Evolutionary conservation across 163 green algal species (phyloP), one percentile per base, ranked within the genome.

Genomic region (Chlorella variabilis): DNA sequence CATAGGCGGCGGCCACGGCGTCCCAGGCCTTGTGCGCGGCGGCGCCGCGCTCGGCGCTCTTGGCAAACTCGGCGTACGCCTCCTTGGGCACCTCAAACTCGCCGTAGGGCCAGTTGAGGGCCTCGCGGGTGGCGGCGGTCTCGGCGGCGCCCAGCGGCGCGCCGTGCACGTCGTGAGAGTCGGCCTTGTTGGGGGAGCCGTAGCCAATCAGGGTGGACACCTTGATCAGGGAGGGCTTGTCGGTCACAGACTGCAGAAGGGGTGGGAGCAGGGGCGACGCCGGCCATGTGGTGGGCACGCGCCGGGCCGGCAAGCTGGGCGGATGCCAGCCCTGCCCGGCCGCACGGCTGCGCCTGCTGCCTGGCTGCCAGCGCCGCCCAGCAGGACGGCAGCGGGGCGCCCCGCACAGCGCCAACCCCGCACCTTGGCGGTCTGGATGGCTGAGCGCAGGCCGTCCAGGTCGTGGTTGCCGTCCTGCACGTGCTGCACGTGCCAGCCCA

Each of bases 171-270:
- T 97, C 96, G 85, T 99, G 95, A 7, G 93, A 93, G 94, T 99
- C 93, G 59, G 95, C 95, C 95, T 99, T 99, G 94, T 99, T 99
- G 84, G 97, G 97, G 2, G 96, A 99, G 77, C 97, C 97, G 85
- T 98, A 99, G 78, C 97, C 97, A 84, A 99, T 99, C 81, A 98
- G 93, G 76, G 97, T 99, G 82, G 94, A 96, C 69, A 97, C 94
- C 91, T 98, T 99, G 92, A 99, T 98, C 49, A 99, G 84, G 49
- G 93, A 97, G 61, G 97, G 97, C 92, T 98, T 98, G 93, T 98
- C 96, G 34, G 93, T 98, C 36, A 98, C 96, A 15, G 78, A 75
- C 95, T 84, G 69, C 62, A 66, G 20, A 8, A 25, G 61, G 31
- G 61, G 29, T 54, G 45, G 45, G 11, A 54, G 45, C 4, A 67